phyloP scores from a whole-genome alignment of 441 rosid species.

The Cnidoscolus chayamansa region DNA sequence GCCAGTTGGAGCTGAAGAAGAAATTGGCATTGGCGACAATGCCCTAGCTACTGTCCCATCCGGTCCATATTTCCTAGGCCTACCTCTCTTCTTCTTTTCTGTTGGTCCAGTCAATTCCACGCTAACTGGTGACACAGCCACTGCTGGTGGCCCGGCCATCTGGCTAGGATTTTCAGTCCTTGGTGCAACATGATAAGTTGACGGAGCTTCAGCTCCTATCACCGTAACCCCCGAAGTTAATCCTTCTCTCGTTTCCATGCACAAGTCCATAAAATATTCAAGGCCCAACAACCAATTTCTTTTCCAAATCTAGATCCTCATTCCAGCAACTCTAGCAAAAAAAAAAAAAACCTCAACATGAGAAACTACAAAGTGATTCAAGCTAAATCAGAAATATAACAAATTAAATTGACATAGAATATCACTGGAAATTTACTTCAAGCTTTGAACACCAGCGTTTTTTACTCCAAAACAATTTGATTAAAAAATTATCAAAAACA shows the following conservation, averaged over 20 bases:
- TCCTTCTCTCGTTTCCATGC: constrained; percentile 74
- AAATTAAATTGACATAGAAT: background rate
- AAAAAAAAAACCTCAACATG: background rate
- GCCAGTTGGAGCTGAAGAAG: constrained; percentile 53
- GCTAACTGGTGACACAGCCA: constrained; percentile 33
- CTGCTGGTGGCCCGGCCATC: constrained; percentile 25
- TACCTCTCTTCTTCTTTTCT: constrained; percentile 88
- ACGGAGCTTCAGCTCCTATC: constrained; percentile 87
- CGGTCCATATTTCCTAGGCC: constrained; percentile 88
- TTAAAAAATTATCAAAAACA: background rate
- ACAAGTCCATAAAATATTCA: constrained; percentile 19
- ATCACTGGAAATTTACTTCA: background rate
- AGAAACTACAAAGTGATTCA: background rate
- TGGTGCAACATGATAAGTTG: constrained; percentile 70
- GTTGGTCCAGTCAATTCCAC: constrained; percentile 36
- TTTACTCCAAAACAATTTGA: background rate
- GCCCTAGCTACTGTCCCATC: constrained; percentile 57
- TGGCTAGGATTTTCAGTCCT: constrained; percentile 59
- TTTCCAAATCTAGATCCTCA: constrained; percentile 21
- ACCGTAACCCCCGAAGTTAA: constrained; percentile 70
- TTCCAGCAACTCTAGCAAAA: constrained; percentile 29
- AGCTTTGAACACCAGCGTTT: background rate
- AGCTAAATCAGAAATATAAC: background rate
- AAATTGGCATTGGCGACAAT: constrained; percentile 67
- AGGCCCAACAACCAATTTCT: constrained; percentile 14